Conservation (phyloP, 441 rosid genomes). For the Syzygium malaccense region DNA sequence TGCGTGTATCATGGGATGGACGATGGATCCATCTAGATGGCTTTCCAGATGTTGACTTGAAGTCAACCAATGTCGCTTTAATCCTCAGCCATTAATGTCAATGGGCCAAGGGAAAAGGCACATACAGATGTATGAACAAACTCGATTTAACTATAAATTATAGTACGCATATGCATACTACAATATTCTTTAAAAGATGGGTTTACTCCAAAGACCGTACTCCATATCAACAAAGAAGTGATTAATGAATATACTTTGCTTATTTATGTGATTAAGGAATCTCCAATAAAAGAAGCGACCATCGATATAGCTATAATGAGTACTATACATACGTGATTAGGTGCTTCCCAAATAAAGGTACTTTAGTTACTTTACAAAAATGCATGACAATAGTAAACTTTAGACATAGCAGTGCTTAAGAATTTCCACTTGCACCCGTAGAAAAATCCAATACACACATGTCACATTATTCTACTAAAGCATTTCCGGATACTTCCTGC, state of each 20-base stretch:
- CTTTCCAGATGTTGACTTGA: not conserved
- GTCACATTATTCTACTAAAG: no score
- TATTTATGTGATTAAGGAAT: not conserved
- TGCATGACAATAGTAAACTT: not conserved
- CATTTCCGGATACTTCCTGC: not conserved
- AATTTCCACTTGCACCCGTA: not conserved
- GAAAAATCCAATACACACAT: not conserved
- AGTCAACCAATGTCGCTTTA: not conserved
- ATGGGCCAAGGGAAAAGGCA: no score
- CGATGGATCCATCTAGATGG: not conserved
- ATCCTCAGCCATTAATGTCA: no score
- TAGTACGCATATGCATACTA: no score
- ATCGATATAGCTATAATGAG: not conserved
- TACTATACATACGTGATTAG: not conserved
- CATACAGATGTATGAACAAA: no score
- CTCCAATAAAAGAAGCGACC: not conserved
- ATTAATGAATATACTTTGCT: not conserved
- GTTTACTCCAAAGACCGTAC: no score
- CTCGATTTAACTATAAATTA: no score
- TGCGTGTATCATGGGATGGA: not conserved
- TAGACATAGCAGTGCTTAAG: not conserved
- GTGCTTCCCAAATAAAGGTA: not conserved
- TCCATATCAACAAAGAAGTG: no score
- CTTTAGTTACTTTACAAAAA: not conserved
- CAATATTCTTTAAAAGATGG: no score